A percentile compares a stretch with the other conserved stretches of the same genome.
Conservation (phyloP, 352 stramenopile species). For the Globisporangium canariense region DNA sequence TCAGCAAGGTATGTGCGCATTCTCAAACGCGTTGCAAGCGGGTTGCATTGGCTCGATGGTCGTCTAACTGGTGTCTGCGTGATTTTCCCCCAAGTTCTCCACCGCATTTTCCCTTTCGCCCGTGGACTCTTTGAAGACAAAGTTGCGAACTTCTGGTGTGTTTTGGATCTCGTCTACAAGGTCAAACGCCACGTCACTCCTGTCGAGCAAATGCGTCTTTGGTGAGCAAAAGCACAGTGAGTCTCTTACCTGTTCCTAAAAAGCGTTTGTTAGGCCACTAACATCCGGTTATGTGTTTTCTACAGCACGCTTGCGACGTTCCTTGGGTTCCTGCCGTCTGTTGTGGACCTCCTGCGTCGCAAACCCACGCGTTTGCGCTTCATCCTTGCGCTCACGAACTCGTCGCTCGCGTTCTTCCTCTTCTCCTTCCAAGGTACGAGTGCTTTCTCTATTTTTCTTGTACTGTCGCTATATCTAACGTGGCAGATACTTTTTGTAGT, state of each 20-base stretch:
- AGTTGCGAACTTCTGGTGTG: constrained; percentile 96
- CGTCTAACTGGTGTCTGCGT: neutral
- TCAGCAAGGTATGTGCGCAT: constrained; percentile 46
- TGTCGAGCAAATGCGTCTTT: constrained; percentile 66
- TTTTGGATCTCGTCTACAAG: constrained; percentile 81
- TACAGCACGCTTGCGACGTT: constrained; percentile 78
- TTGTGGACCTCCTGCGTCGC: constrained; percentile 66
- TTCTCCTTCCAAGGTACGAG: constrained; percentile 93
- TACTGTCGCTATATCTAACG: neutral
- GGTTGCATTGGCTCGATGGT: no score
- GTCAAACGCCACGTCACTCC: constrained; percentile 51
- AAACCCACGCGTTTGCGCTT: constrained; percentile 71
- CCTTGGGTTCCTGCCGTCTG: constrained; percentile 80
- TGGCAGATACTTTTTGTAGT: constrained; percentile 43
- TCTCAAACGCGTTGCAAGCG: neutral
- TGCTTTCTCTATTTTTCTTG: neutral
- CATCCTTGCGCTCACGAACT: constrained; percentile 80
- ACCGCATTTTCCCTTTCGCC: constrained; percentile 94
- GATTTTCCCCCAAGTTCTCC: constrained; percentile 43
- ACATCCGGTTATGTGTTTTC: neutral
- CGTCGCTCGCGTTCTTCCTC: constrained; percentile 93
- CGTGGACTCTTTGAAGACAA: constrained; percentile 98
- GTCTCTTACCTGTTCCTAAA: neutral
- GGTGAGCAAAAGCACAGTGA: constrained; percentile 26
- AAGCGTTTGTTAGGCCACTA: neutral